Conservation (phyloP, 2,329 filamentous ascomycete species). For the Myriangium duriaei region DNA sequence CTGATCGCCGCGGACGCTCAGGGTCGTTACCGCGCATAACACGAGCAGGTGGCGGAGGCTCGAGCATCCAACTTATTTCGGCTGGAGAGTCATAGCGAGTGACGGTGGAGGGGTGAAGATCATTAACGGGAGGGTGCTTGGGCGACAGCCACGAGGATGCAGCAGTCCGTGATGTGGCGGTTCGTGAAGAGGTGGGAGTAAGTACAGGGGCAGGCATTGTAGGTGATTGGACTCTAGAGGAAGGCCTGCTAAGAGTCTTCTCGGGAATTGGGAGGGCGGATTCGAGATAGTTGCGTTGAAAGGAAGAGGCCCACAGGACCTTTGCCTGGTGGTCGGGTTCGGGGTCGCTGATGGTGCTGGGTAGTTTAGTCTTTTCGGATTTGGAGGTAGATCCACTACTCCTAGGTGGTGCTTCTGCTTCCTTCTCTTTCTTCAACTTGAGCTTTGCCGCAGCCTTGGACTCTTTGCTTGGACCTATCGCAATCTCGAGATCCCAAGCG, state of each 20-base stretch:
- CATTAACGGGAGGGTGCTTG: constrained; percentile 50
- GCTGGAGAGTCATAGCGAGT: constrained; percentile 27
- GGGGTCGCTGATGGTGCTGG: constrained; percentile 7
- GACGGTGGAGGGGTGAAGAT: constrained; percentile 47
- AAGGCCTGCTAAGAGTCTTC: not conserved
- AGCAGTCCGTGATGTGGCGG: not conserved
- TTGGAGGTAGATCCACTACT: constrained; percentile 10
- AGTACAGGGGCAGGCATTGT: not conserved
- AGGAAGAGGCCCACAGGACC: constrained; percentile 18
- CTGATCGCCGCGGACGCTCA: constrained; percentile 25
- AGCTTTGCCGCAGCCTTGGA: constrained; percentile 29
- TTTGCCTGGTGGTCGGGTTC: not conserved
- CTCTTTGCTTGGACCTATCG: constrained; percentile 49
- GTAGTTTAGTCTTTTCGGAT: constrained; percentile 6
- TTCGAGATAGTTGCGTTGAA: constrained; percentile 40
- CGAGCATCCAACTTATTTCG: constrained; percentile 81
- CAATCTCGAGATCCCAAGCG: constrained; percentile 80
- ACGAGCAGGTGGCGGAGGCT: constrained; percentile 78
- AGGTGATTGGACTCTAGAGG: not conserved
- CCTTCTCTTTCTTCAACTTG: constrained; percentile 28
- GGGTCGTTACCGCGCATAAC: constrained; percentile 81
- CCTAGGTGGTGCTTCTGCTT: constrained; percentile 21
- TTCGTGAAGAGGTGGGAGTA: constrained; percentile 17
- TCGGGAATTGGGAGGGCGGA: not conserved
- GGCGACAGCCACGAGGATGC: not conserved